Conservation (phyloP, 495 filamentous ascomycete species). For the Massariosphaeria phaeospora region DNA sequence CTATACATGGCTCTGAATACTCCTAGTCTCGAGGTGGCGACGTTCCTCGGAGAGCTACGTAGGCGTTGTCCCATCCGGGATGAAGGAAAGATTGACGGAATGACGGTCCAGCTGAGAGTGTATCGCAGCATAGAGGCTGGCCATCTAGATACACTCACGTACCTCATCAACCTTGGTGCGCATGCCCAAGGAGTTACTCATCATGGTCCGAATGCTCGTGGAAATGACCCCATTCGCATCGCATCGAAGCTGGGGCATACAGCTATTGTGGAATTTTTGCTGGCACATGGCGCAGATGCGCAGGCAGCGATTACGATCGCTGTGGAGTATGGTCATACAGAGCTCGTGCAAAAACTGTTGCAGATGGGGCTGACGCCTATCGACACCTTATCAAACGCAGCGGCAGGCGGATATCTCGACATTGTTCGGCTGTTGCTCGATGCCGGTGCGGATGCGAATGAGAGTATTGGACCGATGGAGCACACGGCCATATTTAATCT, state of each 20-base stretch:
- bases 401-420: not conserved
- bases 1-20: not conserved
- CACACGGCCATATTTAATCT: not conserved
- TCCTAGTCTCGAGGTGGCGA: not conserved
- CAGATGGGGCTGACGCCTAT: not conserved
- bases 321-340: not conserved
- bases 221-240: not conserved
- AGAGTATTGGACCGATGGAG: not conserved
- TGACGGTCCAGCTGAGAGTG: not conserved
- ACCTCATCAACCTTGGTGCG: not conserved
- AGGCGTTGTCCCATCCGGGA: not conserved
- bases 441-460: not conserved
- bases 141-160: not conserved
- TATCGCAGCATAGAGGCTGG: not conserved
- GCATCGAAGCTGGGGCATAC: not conserved
- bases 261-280: not conserved
- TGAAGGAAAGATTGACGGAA: not conserved
- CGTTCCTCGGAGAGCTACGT: not conserved
- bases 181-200: not conserved
- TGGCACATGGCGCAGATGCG: not conserved
- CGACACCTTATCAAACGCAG: not conserved
- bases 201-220: not conserved
- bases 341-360: not conserved
- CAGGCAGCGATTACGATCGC: not conserved
- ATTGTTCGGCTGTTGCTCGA: conserved; percentile 17